phyloP scores from a whole-genome alignment of 352 stramenopile genomes.

The Lagenidium sp. region DNA sequence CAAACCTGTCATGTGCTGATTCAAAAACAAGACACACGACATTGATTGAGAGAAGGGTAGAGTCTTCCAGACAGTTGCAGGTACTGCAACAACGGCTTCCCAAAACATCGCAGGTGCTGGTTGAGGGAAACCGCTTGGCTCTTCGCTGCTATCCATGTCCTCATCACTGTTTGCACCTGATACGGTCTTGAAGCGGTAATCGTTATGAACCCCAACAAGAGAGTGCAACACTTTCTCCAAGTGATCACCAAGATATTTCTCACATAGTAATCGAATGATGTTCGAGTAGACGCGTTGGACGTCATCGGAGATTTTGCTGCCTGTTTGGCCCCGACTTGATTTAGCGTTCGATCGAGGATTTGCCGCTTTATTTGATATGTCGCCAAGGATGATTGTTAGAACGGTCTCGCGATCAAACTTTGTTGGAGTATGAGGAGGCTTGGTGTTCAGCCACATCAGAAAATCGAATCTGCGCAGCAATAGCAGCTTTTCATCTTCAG shows the following conservation, averaged over 20 bases:
- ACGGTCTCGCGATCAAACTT: conserved; percentile 81
- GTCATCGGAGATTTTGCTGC: conserved; percentile 17
- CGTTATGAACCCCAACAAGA: conserved; percentile 69
- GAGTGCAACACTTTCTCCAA: conserved; percentile 75
- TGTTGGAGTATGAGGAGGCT: conserved; percentile 30
- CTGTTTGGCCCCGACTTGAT: background rate
- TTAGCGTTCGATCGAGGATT: background rate
- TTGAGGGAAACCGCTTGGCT: conserved; percentile 23
- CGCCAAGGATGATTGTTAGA: conserved; percentile 64
- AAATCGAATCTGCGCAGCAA: conserved; percentile 76
- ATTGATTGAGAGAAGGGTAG: conserved; percentile 17
- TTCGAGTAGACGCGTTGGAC: conserved; percentile 69
- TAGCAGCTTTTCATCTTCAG: conserved; percentile 59
- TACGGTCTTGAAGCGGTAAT: conserved; percentile 81
- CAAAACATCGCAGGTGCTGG: conserved; percentile 58
- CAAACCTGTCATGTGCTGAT: conserved; percentile 16
- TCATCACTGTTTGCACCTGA: conserved; percentile 18
- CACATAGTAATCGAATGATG: conserved; percentile 58
- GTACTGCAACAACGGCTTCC: conserved; percentile 26
- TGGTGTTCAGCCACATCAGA: conserved; percentile 53
- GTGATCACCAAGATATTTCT: conserved; percentile 61
- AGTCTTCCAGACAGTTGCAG: conserved; percentile 11
- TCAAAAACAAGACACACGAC: conserved; percentile 16
- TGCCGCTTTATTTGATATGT: conserved; percentile 21
- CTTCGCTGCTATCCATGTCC: conserved; percentile 1